Evolutionary conservation across 2,329 filamentous ascomycete genomes (phyloP).

Genomic region (Pseudogymnoascus sp.): DNA sequence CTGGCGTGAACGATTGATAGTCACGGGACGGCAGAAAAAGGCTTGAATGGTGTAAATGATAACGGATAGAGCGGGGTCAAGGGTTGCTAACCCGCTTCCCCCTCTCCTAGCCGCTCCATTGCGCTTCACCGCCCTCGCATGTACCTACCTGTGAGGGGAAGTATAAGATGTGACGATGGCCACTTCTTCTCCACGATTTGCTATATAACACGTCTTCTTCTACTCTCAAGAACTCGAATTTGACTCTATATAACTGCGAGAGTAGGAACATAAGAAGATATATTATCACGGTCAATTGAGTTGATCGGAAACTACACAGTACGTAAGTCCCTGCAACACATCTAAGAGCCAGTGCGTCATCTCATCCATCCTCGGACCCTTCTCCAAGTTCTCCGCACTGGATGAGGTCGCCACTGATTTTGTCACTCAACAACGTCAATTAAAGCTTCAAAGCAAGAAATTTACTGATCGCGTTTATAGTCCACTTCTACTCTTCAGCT

Average conservation of each 20-base stretch:
- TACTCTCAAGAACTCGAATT: background rate
- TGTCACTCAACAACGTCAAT: background rate
- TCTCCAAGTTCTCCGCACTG: background rate
- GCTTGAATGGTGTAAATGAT: background rate
- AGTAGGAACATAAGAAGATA: background rate
- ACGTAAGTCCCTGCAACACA: background rate
- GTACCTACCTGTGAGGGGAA: conserved; percentile 1
- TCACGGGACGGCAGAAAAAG: conserved; percentile 1
- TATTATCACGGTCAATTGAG: background rate
- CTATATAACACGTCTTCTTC: background rate
- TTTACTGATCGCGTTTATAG: background rate
- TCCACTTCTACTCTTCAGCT: background rate
- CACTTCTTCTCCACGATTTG: background rate
- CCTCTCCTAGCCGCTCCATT: conserved; percentile 6
- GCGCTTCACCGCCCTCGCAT: conserved; percentile 1
- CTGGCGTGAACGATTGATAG: background rate
- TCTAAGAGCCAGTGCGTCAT: background rate
- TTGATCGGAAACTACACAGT: background rate
- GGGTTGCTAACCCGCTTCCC: background rate
- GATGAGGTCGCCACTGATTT: background rate
- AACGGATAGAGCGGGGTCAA: background rate
- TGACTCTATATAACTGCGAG: background rate
- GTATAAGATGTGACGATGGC: background rate
- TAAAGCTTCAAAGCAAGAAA: background rate
- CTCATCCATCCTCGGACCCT: background rate